Evolutionary conservation across 2,329 filamentous ascomycete species (phyloP).

Genomic region (Fusarium hainanense): DNA sequence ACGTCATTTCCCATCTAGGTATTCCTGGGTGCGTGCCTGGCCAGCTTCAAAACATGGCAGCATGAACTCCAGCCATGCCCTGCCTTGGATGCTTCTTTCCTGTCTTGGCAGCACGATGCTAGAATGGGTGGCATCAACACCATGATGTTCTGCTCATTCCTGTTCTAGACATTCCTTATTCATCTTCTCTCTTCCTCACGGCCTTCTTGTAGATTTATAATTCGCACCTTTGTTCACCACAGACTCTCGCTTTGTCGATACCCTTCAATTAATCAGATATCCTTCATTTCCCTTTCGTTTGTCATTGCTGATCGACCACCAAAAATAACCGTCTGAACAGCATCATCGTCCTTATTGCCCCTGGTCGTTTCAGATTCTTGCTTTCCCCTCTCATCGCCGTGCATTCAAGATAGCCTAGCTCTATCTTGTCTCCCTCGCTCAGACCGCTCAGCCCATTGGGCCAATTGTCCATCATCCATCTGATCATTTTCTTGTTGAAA

Average conservation of each 20-base stretch:
- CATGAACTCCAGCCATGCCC: conserved; percentile 2
- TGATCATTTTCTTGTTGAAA: conserved; percentile 16
- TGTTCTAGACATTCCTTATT: background rate
- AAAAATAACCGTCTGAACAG: conserved; percentile 28
- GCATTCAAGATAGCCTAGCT: conserved; percentile 24
- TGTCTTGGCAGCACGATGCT: background rate
- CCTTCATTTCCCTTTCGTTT: conserved; percentile 13
- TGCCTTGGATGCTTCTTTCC: background rate
- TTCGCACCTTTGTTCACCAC: conserved; percentile 10
- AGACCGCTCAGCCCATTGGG: conserved; percentile 22
- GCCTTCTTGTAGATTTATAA: background rate
- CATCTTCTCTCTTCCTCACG: background rate
- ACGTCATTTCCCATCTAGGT: conserved; percentile 19
- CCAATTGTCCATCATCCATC: conserved; percentile 14
- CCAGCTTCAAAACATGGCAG: conserved; percentile 7
- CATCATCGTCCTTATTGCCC: conserved; percentile 13
- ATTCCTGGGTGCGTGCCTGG: background rate
- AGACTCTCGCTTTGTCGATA: conserved; percentile 6
- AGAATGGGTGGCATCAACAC: background rate
- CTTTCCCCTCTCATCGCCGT: conserved; percentile 20
- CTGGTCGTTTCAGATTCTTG: conserved; percentile 31
- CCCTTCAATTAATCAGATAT: conserved; percentile 4
- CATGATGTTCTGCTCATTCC: background rate
- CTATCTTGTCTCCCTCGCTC: conserved; percentile 25
- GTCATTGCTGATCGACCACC: conserved; percentile 14